phyloP scores from a whole-genome alignment of 1,284 basidiomycete genomes.

The Tetrapyrgos nigripes region DNA sequence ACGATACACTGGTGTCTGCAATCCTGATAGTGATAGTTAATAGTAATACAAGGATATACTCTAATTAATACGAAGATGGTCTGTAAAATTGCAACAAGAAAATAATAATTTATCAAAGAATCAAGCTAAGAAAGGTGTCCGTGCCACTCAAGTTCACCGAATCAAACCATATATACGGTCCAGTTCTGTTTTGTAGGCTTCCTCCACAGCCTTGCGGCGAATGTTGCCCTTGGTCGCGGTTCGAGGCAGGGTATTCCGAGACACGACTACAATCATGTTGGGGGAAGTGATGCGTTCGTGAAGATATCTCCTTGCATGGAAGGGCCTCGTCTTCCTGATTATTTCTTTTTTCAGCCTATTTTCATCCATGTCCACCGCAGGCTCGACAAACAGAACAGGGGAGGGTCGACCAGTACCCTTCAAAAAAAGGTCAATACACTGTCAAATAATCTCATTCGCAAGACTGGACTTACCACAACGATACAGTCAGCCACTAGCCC shows the following conservation, averaged over 20 bases:
- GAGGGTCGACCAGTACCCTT: slow-evolving; percentile 68
- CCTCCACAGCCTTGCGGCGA: slow-evolving; percentile 67
- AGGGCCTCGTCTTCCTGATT: slow-evolving; percentile 66
- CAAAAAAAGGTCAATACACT: not conserved
- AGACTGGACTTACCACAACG: slow-evolving; percentile 48
- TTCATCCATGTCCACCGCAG: slow-evolving; percentile 46
- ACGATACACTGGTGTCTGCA: not conserved
- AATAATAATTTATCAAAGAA: not conserved
- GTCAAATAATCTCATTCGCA: not conserved
- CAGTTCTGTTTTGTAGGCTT: slow-evolving; percentile 55
- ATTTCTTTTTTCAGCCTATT: slow-evolving; percentile 67
- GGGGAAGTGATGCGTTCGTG: slow-evolving; percentile 68
- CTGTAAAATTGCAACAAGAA: not conserved
- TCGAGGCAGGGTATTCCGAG: slow-evolving; percentile 60
- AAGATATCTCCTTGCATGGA: slow-evolving; percentile 69
- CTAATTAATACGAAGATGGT: not conserved
- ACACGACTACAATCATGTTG: slow-evolving; percentile 63
- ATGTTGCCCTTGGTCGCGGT: slow-evolving; percentile 77
- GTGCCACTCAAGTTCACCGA: too few relatives aligned
- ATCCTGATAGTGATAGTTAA: not conserved
- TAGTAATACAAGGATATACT: not conserved
- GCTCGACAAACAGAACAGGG: slow-evolving; percentile 72
- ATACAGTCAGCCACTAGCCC: slow-evolving; percentile 69
- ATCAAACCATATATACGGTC: slow-evolving; percentile 52
- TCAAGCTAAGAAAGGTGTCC: too few relatives aligned